phyloP scores from a whole-genome alignment of 2,329 filamentous ascomycete species.

The Aureobasidium sp. region DNA sequence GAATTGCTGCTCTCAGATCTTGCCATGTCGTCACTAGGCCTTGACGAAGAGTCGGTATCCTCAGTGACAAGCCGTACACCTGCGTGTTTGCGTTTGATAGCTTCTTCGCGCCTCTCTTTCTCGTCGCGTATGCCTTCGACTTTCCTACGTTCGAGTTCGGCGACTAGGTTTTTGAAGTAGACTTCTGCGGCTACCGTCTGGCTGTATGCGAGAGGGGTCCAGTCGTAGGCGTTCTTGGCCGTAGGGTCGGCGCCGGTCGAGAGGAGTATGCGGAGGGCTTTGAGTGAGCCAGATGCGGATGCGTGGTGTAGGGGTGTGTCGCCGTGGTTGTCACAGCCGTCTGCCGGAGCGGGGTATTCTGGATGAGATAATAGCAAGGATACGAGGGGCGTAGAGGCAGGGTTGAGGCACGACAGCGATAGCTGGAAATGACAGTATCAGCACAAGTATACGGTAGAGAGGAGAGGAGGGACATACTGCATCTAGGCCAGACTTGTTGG shows the following conservation, averaged over 20 bases:
- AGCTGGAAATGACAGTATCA: slow-evolving; percentile 25
- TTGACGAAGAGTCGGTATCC: slow-evolving; percentile 10
- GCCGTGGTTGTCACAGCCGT: slow-evolving; percentile 55
- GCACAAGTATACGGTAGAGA: background rate
- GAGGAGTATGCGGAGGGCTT: slow-evolving; percentile 68
- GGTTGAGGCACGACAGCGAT: slow-evolving; percentile 36
- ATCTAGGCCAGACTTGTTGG: slow-evolving; percentile 63
- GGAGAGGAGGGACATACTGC: slow-evolving; percentile 44
- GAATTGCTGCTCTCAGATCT: slow-evolving; percentile 13
- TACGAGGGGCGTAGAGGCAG: slow-evolving; percentile 35
- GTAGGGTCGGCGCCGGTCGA: slow-evolving; percentile 71
- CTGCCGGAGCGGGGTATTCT: slow-evolving; percentile 28
- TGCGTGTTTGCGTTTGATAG: slow-evolving; percentile 17
- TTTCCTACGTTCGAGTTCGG: slow-evolving; percentile 60
- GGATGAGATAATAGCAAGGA: slow-evolving; percentile 33
- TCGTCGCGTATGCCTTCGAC: slow-evolving; percentile 21
- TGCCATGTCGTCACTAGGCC: slow-evolving; percentile 6
- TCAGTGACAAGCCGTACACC: slow-evolving; percentile 19
- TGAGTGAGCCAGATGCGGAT: slow-evolving; percentile 70
- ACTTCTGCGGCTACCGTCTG: slow-evolving; percentile 77
- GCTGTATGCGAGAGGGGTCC: slow-evolving; percentile 78
- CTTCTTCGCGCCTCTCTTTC: slow-evolving; percentile 12
- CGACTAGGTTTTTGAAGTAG: slow-evolving; percentile 70
- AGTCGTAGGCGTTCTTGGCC: slow-evolving; percentile 66
- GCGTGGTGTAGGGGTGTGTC: slow-evolving; percentile 86